Evolutionary conservation across 2,329 filamentous ascomycete species (phyloP), one percentile per base, ranked within the genome.

Genomic region (Lasiodiplodia gonubiensis): DNA sequence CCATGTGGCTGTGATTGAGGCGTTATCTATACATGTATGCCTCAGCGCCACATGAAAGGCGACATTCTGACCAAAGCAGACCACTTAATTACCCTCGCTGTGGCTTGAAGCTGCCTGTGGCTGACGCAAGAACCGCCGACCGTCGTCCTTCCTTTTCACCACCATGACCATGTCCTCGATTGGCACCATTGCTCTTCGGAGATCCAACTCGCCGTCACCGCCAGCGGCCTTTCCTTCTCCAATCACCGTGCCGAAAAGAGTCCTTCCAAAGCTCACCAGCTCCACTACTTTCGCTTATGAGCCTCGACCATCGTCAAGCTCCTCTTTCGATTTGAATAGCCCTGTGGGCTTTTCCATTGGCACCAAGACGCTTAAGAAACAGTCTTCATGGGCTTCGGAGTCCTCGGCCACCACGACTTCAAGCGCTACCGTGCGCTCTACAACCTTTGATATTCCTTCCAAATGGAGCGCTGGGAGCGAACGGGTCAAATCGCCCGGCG

Each of bases 1-100:
- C 49, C 18, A 63, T 63, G 59, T 63, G 59, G 59, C 59, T 63
- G 59, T 51, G 59, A 49, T 21, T 51, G 59, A 63, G 59, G 59
- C 59, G 59, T 33, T 37, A 16, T 12, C 42, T 48, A 63, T 63
- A 63, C 27, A 63, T 63, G 59, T 63, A 63, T 51, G 59, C 42
- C 42, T 51, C 59, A 23, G 25, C 59, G 59, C 59, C 59, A 63
- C 59, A 63, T n/a, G 18, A 51, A 27, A 63, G 18, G 27, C 59
- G 23, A 10, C 14, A 37, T 37, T 33, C 59, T 63, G 59, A 63
- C 59, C 42, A 51, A 14, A 42, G 33, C 42, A 51, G 21, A 25
- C 25, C 27, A 51, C 59, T 37, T 48, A 37, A 46, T 37, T 21
- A 23, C 25, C 30, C 57, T 59, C 55, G 18, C n/a, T 49, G 42